phyloP scores from a whole-genome alignment of 1,284 basidiomycete species.

The Cutaneotrichosporon curvatum region DNA sequence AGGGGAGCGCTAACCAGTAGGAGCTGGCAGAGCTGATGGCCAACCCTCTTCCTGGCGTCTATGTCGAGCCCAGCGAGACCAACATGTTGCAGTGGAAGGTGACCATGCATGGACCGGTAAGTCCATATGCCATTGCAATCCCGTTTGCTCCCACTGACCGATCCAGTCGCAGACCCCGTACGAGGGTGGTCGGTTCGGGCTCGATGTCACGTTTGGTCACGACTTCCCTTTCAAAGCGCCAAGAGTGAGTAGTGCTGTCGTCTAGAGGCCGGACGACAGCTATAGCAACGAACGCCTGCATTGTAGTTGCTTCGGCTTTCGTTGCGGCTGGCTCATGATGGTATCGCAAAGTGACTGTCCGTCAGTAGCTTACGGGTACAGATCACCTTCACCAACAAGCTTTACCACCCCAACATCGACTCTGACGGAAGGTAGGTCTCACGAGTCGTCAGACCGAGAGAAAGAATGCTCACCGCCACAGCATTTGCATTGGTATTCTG shows the following conservation, averaged over 20 bases:
- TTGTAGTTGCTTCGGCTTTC: too few relatives aligned
- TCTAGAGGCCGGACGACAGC: too few relatives aligned
- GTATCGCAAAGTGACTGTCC: too few relatives aligned
- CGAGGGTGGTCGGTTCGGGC: slow-evolving; percentile 71
- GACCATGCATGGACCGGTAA: slow-evolving; percentile 64
- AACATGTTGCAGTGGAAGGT: slow-evolving; percentile 75
- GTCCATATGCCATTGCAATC: slow-evolving; percentile 28
- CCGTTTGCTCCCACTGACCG: neutral
- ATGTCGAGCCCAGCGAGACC: slow-evolving; percentile 59
- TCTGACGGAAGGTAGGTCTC: slow-evolving; percentile 63
- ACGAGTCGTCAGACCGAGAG: too few relatives aligned
- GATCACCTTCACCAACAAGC: slow-evolving; percentile 85
- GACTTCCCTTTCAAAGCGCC: slow-evolving; percentile 89
- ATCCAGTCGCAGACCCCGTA: slow-evolving; percentile 68
- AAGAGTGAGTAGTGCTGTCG: slow-evolving; percentile 51
- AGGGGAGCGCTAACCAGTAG: slow-evolving; percentile 18
- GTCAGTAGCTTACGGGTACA: too few relatives aligned
- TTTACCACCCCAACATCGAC: slow-evolving; percentile 59
- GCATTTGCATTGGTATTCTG: slow-evolving; percentile 49
- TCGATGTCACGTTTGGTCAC: slow-evolving; percentile 61
- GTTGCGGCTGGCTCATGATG: neutral
- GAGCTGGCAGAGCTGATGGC: slow-evolving; percentile 39
- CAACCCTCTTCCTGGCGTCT: slow-evolving; percentile 53
- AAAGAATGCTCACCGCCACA: slow-evolving; percentile 36
- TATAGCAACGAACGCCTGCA: too few relatives aligned